Base-by-base conservation (phyloP, 83 land plant species). In the Thuja plicata region DNA sequence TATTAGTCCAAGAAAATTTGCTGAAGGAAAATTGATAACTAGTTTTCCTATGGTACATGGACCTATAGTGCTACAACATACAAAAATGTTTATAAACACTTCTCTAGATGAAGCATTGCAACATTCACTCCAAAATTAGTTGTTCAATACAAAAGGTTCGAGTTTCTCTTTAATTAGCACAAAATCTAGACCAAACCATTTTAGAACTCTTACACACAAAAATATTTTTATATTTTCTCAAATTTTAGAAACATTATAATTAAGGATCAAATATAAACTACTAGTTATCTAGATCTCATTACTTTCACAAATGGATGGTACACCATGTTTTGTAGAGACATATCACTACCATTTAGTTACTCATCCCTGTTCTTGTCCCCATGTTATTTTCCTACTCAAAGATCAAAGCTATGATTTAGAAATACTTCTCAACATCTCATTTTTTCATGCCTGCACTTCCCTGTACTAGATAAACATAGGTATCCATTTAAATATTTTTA, bases 21-120 rank as follows among this genome's bases (percentile, higher is more conserved):
- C n/a, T n/a, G n/a, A n/a, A n/a, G n/a, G n/a, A n/a, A n/a, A n/a
- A n/a, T n/a, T n/a, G n/a, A n/a, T n/a, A n/a, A n/a, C n/a, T n/a
- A n/a, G n/a, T n/a, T 98, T 93, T 55, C 97, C 87, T 38, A 92
- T 85, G 43, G 96, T 90, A 87, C 93, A 96, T 80, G 99, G 98
- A 34, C 98, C 98, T 87, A 98, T 98, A 91, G 99, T 97, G 94
- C 99, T 98, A 94, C 88, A 73, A 8, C 77, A 73, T 73, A 73
- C 77, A 73, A 73, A 10, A 66, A 52, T 30, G 37, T 32, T 73
- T 32, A 12, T 8, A 73, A 73, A 21, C 76, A 71, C 30, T 5
- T 30, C 35, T 30, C 32, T 73, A 73, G 30, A 73, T 30, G 35
- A 73, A 5, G 21, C 3, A 73, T 32, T 27, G 9, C 77, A 73